Percentiles rank a stretch among this genome's conserved stretches.
These are phyloP conservation scores for Xylaria sp. DNA, from an alignment of 495 filamentous ascomycete species.

Conservation along the genomic window DNA sequence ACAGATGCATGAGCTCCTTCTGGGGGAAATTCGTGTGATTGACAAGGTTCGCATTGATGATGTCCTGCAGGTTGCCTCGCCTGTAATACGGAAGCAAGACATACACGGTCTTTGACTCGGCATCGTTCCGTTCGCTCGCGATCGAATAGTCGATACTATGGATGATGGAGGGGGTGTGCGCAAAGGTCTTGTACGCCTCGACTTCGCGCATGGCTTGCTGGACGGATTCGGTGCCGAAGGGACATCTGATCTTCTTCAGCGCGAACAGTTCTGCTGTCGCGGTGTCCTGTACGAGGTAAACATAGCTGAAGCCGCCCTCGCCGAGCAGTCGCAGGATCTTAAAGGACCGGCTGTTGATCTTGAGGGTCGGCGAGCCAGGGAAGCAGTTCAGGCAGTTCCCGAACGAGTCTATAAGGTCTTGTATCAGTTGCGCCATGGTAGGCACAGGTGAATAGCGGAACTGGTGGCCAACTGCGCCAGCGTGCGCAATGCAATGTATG, in stretches of 20 bases:
- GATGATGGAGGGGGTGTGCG: conserved; percentile 83
- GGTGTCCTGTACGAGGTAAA: conserved; percentile 96
- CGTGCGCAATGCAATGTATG: neutral
- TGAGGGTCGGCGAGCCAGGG: conserved; percentile 87
- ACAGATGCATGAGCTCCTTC: conserved; percentile 83
- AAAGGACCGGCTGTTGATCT: conserved; percentile 93
- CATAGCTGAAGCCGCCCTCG: conserved; percentile 98
- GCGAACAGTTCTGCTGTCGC: conserved; percentile 82
- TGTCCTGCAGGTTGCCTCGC: conserved; percentile 93
- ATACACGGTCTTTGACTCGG: conserved; percentile 89
- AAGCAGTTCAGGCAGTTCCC: conserved; percentile 96
- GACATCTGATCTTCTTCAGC: conserved; percentile 97
- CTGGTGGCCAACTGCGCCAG: neutral
- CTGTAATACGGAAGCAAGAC: conserved; percentile 95
- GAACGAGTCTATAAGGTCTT: conserved; percentile 88
- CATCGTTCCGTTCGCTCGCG: conserved; percentile 62
- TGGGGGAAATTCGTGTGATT: conserved; percentile 93
- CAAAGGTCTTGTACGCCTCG: conserved; percentile 92
- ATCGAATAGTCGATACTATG: conserved; percentile 83
- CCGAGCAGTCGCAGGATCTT: conserved; percentile 93
- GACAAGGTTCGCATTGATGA: conserved; percentile 97
- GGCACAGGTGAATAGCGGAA: conserved; percentile 18
- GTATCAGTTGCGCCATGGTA: conserved; percentile 82
- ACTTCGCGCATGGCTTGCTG: conserved; percentile 94
- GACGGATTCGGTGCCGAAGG: conserved; percentile 95